Conservation (phyloP, 108 stramenopile genomes). For the Epipyxis sp. region DNA sequence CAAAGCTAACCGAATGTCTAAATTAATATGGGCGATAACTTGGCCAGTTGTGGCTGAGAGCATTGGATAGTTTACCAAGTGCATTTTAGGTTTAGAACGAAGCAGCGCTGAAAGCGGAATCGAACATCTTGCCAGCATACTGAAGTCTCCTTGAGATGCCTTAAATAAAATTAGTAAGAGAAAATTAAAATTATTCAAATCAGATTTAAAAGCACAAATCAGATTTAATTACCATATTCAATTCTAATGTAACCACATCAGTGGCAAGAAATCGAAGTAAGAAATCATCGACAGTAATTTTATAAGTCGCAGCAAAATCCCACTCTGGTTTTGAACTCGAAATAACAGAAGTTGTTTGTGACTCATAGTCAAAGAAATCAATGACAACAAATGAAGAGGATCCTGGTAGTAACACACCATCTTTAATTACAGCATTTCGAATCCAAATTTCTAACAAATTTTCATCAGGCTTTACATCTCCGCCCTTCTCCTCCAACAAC, state of each 20-base stretch:
- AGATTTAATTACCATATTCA: constrained; percentile 39
- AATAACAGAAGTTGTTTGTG: constrained; percentile 60
- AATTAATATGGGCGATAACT: constrained; percentile 45
- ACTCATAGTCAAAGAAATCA: constrained; percentile 67
- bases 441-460: constrained; percentile 67
- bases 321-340: constrained; percentile 52
- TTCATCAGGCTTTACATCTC: constrained; percentile 56
- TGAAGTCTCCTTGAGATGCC: constrained; percentile 57
- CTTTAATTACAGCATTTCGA: constrained; percentile 47
- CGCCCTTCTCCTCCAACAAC: neutral
- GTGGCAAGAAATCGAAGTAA: constrained; percentile 61
- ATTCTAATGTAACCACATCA: constrained; percentile 52
- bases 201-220: neutral
- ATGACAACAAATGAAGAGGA: constrained; percentile 57
- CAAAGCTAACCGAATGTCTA: constrained; percentile 60
- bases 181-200: neutral
- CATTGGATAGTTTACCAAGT: constrained; percentile 42
- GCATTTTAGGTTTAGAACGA: constrained; percentile 33
- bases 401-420: constrained; percentile 40
- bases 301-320: constrained; percentile 63
- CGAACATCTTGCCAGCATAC: constrained; percentile 39
- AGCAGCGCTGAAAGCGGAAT: constrained; percentile 52
- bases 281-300: constrained; percentile 62
- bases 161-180: constrained; percentile 19
- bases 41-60: constrained; percentile 49